Base-by-base conservation (phyloP, 2,329 filamentous ascomycete genomes). In the Botryosphaeria dothidea region DNA sequence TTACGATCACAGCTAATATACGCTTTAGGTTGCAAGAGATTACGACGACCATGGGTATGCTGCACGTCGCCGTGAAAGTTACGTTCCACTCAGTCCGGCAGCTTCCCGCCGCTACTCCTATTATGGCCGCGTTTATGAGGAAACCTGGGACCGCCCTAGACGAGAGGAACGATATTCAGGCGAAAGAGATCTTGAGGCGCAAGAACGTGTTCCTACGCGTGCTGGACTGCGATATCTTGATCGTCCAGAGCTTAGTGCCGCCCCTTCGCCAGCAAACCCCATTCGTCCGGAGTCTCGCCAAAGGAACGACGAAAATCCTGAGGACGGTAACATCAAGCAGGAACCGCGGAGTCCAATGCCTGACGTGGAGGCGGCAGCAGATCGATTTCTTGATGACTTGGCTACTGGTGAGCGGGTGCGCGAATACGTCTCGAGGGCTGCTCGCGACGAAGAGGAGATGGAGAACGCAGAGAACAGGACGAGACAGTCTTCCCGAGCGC, bases 311-410 rank as follows among this genome's bases (percentile, higher is more conserved):
- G 69, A 65, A 57, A 67, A 31, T 15, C 6, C 27, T 13, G 52
- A 65, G 4, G 29, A 27, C 4, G 29, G 17, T 7, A 49, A 31
- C 25, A n/a, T 60, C 23, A 43, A 51, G 23, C 63, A 49, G 36
- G 63, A 65, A 25, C 54, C 41, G 67, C 11, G 69, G 67, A 23
- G 56, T 17, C 56, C 45, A 67, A 67, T 62, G 72, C 68, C 63
- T 7, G 54, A 65, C 15, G 63, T 52, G 9, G 70, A 71, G 31
- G 71, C 74, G 38, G 73, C 73, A 11, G 75, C 75, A 31, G 75
- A 77, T 66, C 73, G 74, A 25, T 77, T 77, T 54, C 58, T 77
- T 17, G 73, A 75, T 31, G 75, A 76, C 7, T 71, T 76, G 48
- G 69, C 71, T 8, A 72, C 71, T 31, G 67, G 66, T 17, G 69